Percentiles rank a stretch among this genome's conserved stretches.
phyloP scores from a whole-genome alignment of 192 early-diverging fungal species.

The Coemansia sp. region DNA sequence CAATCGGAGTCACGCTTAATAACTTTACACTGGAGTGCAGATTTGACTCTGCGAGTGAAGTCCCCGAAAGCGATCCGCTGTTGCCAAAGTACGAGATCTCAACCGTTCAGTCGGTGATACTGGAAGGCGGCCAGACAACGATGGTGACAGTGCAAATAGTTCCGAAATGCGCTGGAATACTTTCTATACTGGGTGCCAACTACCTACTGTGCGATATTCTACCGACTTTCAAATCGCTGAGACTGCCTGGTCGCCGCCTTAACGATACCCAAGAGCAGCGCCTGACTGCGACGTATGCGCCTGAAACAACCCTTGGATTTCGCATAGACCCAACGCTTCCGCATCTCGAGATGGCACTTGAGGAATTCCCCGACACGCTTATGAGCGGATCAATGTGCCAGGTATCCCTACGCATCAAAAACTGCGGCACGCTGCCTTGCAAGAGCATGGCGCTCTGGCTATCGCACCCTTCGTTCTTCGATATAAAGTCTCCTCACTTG shows the following conservation, averaged over 20 bases:
- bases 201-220: slow-evolving; percentile 79
- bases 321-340: slow-evolving; percentile 81
- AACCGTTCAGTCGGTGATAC: slow-evolving; percentile 25
- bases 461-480: slow-evolving; percentile 87
- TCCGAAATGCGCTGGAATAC: slow-evolving; percentile 54
- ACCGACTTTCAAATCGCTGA: slow-evolving; percentile 67
- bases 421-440: slow-evolving; percentile 77
- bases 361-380: slow-evolving; percentile 73
- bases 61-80: not conserved
- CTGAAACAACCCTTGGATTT: slow-evolving; percentile 70
- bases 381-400: slow-evolving; percentile 81
- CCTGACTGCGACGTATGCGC: slow-evolving; percentile 60
- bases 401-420: slow-evolving; percentile 74
- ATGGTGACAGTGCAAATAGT: slow-evolving; percentile 43
- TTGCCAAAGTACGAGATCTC: slow-evolving; percentile 17
- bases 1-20: slow-evolving; percentile 43
- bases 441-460: slow-evolving; percentile 70
- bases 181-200: slow-evolving; percentile 72
- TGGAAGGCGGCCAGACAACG: slow-evolving; percentile 39
- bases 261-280: slow-evolving; percentile 77
- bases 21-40: slow-evolving; percentile 45
- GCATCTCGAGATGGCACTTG: slow-evolving; percentile 74
- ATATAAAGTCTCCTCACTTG: slow-evolving; percentile 24
- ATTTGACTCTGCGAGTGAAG: slow-evolving; percentile 15
- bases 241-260: slow-evolving; percentile 66